Percentiles rank a stretch among this genome's conserved stretches.
Conservation (phyloP, 768 basidiomycete genomes). For the Nevesoporus exiguus region DNA sequence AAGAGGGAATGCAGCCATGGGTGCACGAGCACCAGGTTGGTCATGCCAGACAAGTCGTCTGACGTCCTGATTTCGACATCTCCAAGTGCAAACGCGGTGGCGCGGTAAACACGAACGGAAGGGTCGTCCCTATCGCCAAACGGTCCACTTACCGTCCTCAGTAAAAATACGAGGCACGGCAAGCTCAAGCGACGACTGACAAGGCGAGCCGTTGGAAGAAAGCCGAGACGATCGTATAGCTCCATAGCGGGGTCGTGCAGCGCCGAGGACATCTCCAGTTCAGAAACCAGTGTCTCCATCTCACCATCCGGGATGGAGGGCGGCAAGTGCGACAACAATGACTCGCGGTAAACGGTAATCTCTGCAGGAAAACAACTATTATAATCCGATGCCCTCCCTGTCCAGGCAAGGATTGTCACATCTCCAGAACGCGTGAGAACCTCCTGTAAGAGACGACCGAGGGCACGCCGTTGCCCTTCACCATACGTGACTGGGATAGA, state of each 20-base stretch:
- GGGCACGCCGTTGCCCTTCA: conserved; percentile 21
- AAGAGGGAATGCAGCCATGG: conserved; percentile 16
- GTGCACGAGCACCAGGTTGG: conserved; percentile 19
- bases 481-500: conserved; percentile 21
- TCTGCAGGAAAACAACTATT: conserved; percentile 24
- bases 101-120: conserved; percentile 7
- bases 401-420: conserved; percentile 15
- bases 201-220: conserved; percentile 12
- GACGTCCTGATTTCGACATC: conserved; percentile 10
- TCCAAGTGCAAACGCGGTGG: conserved; percentile 4
- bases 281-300: conserved; percentile 6
- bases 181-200: conserved; percentile 16
- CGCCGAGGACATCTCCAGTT: neutral
- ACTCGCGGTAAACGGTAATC: conserved; percentile 16
- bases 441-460: conserved; percentile 20
- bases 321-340: conserved; percentile 4
- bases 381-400: conserved; percentile 18
- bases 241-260: conserved; percentile 6
- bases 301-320: conserved; percentile 3
- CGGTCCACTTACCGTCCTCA: conserved; percentile 10
- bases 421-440: conserved; percentile 18
- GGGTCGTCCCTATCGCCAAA: neutral
- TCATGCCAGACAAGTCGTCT: conserved; percentile 2
- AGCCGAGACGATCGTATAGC: conserved; percentile 11
- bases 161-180: conserved; percentile 12